Conservation (phyloP, 2,329 filamentous ascomycete species). For the Cordyceps cateniannulata region DNA sequence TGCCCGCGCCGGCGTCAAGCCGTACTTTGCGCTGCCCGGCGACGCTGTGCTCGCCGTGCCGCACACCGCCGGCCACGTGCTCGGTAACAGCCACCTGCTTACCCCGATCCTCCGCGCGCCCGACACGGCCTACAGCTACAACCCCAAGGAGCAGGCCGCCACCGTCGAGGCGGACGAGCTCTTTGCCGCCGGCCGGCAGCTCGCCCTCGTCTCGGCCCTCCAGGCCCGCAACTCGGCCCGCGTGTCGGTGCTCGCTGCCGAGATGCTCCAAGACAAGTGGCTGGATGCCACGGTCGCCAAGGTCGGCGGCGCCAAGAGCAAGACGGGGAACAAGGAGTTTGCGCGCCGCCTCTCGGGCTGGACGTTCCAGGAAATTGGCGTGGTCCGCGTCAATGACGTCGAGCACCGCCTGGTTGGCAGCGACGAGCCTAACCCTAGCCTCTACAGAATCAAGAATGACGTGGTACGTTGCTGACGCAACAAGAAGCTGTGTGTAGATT, state of each 20-base stretch:
- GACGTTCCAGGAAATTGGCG: conserved; percentile 91
- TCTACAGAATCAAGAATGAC: conserved; percentile 95
- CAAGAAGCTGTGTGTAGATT: background rate
- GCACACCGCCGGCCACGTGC: conserved; percentile 68
- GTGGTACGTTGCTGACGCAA: conserved; percentile 59
- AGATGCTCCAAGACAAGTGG: conserved; percentile 85
- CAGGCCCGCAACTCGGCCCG: conserved; percentile 93
- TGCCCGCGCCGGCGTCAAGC: conserved; percentile 62
- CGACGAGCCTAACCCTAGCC: conserved; percentile 67
- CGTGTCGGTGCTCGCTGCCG: conserved; percentile 76
- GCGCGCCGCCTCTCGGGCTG: conserved; percentile 81
- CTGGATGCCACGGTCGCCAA: conserved; percentile 74
- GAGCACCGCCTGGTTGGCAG: conserved; percentile 62
- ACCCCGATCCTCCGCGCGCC: conserved; percentile 78
- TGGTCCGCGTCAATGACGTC: conserved; percentile 76
- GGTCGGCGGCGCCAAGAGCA: conserved; percentile 39
- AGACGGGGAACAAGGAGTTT: conserved; percentile 77
- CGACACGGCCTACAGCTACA: conserved; percentile 85
- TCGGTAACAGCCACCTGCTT: conserved; percentile 73
- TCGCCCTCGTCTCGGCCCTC: conserved; percentile 76
- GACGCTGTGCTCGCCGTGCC: conserved; percentile 70
- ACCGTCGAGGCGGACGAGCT: conserved; percentile 64
- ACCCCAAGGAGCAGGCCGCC: conserved; percentile 76
- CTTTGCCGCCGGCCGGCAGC: conserved; percentile 77
- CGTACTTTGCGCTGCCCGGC: conserved; percentile 58